Evolutionary conservation across 257 asterid genomes (phyloP).

Genomic region (Petrea volubilis): DNA sequence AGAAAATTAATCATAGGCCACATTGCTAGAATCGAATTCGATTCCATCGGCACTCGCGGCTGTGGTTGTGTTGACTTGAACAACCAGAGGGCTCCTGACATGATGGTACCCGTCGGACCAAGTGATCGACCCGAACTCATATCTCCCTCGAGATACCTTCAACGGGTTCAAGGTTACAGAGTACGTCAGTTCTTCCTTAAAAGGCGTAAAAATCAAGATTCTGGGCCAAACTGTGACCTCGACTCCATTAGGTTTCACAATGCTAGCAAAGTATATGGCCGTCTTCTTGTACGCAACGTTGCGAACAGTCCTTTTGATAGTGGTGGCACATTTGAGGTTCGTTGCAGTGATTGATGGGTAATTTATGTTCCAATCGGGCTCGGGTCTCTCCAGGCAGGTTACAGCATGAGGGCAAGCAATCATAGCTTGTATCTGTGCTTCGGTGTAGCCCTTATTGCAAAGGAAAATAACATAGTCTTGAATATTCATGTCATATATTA

Average conservation of each 20-base stretch:
- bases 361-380: constrained; percentile 39
- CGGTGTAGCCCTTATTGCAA: constrained; percentile 43
- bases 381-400: constrained; percentile 19
- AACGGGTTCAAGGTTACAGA: constrained; percentile 43
- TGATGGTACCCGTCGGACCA: constrained; percentile 64
- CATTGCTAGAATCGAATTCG: background rate
- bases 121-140: constrained; percentile 51
- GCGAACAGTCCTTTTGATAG: constrained; percentile 29
- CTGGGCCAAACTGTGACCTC: constrained; percentile 53
- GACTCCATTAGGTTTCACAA: constrained; percentile 50
- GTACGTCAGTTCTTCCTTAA: constrained; percentile 37
- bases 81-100: constrained; percentile 61
- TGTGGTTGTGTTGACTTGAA: constrained; percentile 39
- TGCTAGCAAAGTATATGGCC: constrained; percentile 41
- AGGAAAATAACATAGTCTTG: constrained; percentile 47
- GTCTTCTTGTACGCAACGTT: constrained; percentile 37
- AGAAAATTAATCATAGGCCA: background rate
- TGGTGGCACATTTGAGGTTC: constrained; percentile 38
- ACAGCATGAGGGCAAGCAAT: constrained; percentile 17
- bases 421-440: constrained; percentile 35
- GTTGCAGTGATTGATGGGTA: constrained; percentile 48
- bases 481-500: constrained; percentile 47
- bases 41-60: background rate
- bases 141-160: constrained; percentile 41
- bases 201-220: constrained; percentile 42